Evolutionary conservation across 345 rosid species (phyloP).

Genomic region (Eucalyptus sp.): DNA sequence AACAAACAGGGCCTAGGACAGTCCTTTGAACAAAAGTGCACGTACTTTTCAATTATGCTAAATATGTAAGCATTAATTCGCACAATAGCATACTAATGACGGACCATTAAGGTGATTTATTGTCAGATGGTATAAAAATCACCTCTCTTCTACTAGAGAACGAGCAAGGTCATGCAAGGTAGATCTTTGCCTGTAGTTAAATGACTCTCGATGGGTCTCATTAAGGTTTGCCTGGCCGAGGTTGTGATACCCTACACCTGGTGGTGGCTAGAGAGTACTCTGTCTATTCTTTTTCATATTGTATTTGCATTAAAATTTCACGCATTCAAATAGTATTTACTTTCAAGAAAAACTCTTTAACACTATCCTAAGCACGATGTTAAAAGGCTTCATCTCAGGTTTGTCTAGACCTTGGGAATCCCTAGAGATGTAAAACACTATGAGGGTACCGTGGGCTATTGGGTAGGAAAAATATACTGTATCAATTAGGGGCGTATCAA

Average conservation of each 20-base stretch:
- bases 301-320: not conserved
- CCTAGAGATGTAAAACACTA: no score
- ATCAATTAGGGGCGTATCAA: accelerated
- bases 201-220: not conserved
- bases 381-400: no score
- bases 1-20: no score
- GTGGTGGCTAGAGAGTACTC: not conserved
- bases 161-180: not conserved
- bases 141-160: not conserved
- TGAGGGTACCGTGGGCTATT: accelerated
- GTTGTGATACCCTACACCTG: not conserved
- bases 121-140: not conserved
- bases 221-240: not conserved
- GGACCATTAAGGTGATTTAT: not conserved
- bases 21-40: not conserved
- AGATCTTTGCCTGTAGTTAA: not conserved
- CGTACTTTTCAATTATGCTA: not conserved
- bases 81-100: not conserved
- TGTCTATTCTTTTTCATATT: not conserved
- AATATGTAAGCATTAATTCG: not conserved
- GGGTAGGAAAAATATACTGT: accelerated
- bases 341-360: not conserved
- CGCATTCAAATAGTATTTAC: no score
- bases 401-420: no score
- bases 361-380: no score